Percentiles rank a stretch among this genome's conserved stretches.
Evolutionary conservation across 176 grass and related monocot genomes (phyloP).

Genomic region (Triticum monococcum): DNA sequence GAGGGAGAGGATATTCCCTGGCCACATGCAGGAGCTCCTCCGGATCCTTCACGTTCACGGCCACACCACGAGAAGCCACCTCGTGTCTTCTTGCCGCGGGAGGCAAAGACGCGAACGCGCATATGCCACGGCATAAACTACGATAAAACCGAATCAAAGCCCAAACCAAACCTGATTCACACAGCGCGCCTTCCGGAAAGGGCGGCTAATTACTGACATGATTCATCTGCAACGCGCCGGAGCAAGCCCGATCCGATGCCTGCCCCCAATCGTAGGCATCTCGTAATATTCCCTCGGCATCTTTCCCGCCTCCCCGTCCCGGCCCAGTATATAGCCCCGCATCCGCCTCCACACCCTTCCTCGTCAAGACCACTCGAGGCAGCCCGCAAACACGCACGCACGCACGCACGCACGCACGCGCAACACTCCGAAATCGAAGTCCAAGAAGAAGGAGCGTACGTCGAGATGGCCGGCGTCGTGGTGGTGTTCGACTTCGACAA

Average conservation of each 20-base stretch:
- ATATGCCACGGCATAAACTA: slow-evolving; percentile 5
- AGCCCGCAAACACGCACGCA: no score
- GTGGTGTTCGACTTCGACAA: slow-evolving; percentile 94
- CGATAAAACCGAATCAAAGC: neutral
- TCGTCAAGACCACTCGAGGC: neutral
- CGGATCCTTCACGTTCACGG: no score
- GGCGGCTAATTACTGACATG: neutral
- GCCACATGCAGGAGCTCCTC: no score
- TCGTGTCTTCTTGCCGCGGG: neutral
- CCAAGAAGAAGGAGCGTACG: neutral
- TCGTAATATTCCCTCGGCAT: slow-evolving; percentile 69
- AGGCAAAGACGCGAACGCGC: neutral
- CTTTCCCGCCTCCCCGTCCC: slow-evolving; percentile 30
- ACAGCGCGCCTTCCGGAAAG: neutral
- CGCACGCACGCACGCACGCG: no score
- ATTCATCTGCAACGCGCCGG: neutral
- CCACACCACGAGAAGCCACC: neutral
- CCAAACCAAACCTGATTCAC: neutral
- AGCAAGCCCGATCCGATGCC: neutral
- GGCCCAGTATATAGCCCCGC: slow-evolving; percentile 27
- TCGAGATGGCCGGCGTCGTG: slow-evolving; percentile 42
- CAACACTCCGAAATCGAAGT: neutral
- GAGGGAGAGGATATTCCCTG: no score
- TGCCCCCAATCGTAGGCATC: slow-evolving; percentile 17
- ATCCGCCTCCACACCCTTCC: neutral